Conservation (phyloP, 2,329 filamentous ascomycete species). For the Pezicula neosporulosa region DNA sequence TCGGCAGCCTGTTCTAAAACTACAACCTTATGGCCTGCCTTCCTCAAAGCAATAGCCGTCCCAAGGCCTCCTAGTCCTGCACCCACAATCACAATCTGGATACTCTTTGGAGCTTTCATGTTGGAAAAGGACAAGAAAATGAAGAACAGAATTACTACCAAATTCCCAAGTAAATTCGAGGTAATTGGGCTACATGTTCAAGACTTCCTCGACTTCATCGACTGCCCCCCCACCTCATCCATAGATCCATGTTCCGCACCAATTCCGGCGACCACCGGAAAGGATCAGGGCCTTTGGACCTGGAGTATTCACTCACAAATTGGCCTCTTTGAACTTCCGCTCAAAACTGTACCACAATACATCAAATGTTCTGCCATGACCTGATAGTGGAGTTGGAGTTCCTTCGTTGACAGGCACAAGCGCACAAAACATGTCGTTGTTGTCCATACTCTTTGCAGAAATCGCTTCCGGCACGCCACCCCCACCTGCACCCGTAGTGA, state of each 20-base stretch:
- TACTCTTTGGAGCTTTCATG: too few species aligned
- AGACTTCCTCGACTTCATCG: too few species aligned
- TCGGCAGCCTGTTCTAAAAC: slow-evolving; percentile 32
- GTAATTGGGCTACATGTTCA: too few species aligned
- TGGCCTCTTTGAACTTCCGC: background rate
- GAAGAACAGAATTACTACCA: too few species aligned
- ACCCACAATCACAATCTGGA: slow-evolving; percentile 23
- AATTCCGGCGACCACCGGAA: background rate
- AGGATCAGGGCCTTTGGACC: background rate
- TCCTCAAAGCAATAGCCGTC: slow-evolving; percentile 16
- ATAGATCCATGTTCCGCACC: background rate
- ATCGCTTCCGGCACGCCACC: background rate
- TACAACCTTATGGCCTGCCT: slow-evolving; percentile 27
- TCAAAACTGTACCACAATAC: background rate
- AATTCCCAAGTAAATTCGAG: too few species aligned
- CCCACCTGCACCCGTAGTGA: background rate
- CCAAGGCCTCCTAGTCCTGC: slow-evolving; percentile 38
- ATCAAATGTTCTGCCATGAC: background rate
- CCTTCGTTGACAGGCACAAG: background rate
- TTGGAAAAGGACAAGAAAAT: too few species aligned
- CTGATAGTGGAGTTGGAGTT: background rate
- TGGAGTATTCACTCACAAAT: background rate
- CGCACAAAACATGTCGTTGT: background rate
- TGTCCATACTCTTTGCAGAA: background rate
- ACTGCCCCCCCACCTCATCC: background rate